phyloP scores from a whole-genome alignment of 2,329 filamentous ascomycete genomes.

The Aureobasidium sp. region DNA sequence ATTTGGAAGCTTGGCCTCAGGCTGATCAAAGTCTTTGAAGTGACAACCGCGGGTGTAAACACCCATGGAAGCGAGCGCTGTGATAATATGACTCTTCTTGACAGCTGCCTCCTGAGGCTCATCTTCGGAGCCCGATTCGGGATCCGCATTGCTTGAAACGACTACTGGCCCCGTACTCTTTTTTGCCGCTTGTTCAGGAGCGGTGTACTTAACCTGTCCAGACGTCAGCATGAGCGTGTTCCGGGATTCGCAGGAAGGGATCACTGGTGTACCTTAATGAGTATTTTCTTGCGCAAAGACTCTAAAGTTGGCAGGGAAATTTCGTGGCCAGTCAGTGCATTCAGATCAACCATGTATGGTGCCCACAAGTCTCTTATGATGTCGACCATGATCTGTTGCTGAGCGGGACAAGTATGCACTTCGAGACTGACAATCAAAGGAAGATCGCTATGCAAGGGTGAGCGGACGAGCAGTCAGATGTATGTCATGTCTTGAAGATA shows the following conservation, averaged over 20 bases:
- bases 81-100: conserved; percentile 69
- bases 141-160: conserved; percentile 17
- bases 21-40: conserved; percentile 76
- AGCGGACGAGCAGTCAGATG: not conserved
- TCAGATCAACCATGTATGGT: conserved; percentile 73
- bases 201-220: conserved; percentile 45
- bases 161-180: conserved; percentile 12
- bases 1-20: conserved; percentile 61
- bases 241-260: too few relatives aligned
- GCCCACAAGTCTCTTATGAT: conserved; percentile 95
- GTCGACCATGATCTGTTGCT: conserved; percentile 92
- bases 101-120: conserved; percentile 39
- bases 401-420: conserved; percentile 82
- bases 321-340: conserved; percentile 46
- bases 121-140: conserved; percentile 42
- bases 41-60: conserved; percentile 90
- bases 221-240: too few relatives aligned
- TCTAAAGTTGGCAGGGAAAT: conserved; percentile 72
- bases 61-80: conserved; percentile 76
- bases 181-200: conserved; percentile 33
- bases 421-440: conserved; percentile 95
- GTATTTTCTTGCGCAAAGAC: conserved; percentile 80
- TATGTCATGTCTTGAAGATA: not conserved
- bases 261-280: conserved; percentile 45
- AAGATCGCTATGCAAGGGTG: conserved; percentile 55